Conservation (phyloP, 352 stramenopile species). For the Globisporangium uncinulatum region DNA sequence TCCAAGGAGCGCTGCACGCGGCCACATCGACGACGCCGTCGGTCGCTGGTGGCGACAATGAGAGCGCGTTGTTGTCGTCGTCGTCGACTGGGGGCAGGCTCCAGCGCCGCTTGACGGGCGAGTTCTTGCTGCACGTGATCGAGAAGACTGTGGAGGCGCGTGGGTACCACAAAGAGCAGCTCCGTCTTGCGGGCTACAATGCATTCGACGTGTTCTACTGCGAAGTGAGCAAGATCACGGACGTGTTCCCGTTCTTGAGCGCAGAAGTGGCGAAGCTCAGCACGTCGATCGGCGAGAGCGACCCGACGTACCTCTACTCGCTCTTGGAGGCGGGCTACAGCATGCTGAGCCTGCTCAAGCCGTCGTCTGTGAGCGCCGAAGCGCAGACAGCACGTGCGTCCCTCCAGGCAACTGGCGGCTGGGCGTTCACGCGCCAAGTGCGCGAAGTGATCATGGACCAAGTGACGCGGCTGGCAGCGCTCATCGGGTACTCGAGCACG, state of each 20-base stretch:
- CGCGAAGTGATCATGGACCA: constrained; percentile 62
- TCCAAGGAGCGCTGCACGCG: constrained; percentile 57
- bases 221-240: constrained; percentile 74
- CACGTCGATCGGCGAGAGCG: constrained; percentile 52
- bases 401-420: constrained; percentile 32
- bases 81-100: constrained; percentile 10
- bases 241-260: constrained; percentile 57
- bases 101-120: constrained; percentile 37
- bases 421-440: constrained; percentile 54
- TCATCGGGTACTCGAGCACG: constrained; percentile 40
- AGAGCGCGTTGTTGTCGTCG: background rate
- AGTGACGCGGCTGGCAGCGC: constrained; percentile 44
- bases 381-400: constrained; percentile 13
- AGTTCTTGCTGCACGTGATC: constrained; percentile 72
- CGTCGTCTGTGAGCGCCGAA: constrained; percentile 11
- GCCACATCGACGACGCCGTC: background rate
- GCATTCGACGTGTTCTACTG: constrained; percentile 87
- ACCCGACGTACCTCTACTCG: constrained; percentile 49
- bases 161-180: constrained; percentile 74
- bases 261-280: constrained; percentile 48
- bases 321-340: constrained; percentile 62
- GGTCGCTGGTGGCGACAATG: background rate
- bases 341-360: constrained; percentile 65
- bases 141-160: constrained; percentile 64
- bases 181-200: constrained; percentile 76